Evolutionary conservation across 2,329 filamentous ascomycete genomes (phyloP).

Genomic region (Dothistroma pini): DNA sequence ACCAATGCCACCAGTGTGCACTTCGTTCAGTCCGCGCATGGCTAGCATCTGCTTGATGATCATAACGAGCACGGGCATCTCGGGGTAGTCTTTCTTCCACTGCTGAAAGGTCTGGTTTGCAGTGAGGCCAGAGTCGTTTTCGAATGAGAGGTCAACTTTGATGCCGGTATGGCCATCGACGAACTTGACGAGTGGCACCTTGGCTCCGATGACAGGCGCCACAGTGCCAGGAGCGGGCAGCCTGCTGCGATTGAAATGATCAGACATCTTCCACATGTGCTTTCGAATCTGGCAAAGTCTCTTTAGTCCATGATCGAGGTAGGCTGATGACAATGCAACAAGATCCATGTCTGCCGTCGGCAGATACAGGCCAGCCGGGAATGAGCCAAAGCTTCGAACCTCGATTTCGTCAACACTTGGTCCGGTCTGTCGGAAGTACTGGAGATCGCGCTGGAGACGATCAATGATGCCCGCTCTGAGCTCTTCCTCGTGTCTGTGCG

Average conservation of each 20-base stretch:
- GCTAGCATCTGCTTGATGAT: conserved; percentile 88
- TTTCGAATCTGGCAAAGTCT: conserved; percentile 50
- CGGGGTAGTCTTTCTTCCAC: conserved; percentile 77
- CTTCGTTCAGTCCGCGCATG: conserved; percentile 88
- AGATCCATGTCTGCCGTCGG: conserved; percentile 91
- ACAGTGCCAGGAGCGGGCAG: conserved; percentile 59
- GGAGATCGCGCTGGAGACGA: conserved; percentile 61
- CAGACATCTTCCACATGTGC: conserved; percentile 60
- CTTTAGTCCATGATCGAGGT: conserved; percentile 52
- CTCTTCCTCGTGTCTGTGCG: conserved; percentile 69
- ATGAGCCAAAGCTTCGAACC: conserved; percentile 85
- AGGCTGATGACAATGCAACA: conserved; percentile 66
- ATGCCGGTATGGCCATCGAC: conserved; percentile 73
- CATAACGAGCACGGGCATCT: conserved; percentile 81
- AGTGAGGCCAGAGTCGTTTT: conserved; percentile 76
- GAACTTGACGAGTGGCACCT: conserved; percentile 91
- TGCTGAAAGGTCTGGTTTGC: conserved; percentile 75
- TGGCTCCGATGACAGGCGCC: conserved; percentile 68
- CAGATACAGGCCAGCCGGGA: conserved; percentile 70
- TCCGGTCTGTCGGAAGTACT: conserved; percentile 29
- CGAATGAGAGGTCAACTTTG: conserved; percentile 90
- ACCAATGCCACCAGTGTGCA: conserved; percentile 83
- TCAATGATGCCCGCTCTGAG: conserved; percentile 70
- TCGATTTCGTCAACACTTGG: conserved; percentile 47
- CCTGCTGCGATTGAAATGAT: conserved; percentile 53